Evolutionary conservation across 1,284 basidiomycete species (phyloP).

Genomic region (Porogramme epimiltina): DNA sequence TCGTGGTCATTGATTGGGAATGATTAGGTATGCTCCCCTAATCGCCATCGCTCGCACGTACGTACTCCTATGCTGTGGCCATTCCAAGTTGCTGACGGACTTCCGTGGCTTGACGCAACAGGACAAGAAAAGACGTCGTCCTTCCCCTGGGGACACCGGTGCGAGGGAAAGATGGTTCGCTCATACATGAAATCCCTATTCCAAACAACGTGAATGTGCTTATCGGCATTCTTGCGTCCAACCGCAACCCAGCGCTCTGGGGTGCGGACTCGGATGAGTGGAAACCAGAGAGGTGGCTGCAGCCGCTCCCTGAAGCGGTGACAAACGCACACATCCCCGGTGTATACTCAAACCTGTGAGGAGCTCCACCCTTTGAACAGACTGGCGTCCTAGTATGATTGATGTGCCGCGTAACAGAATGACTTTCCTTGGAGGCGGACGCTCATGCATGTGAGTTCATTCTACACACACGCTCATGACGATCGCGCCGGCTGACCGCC

Average conservation of each 20-base stretch:
- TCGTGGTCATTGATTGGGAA: neutral
- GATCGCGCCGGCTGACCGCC: neutral
- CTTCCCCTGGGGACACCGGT: slow-evolving; percentile 26
- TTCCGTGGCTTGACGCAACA: neutral
- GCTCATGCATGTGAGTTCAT: slow-evolving; percentile 32
- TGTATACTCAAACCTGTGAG: slow-evolving; percentile 11
- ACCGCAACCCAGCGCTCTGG: slow-evolving; percentile 50
- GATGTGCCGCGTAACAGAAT: slow-evolving; percentile 23
- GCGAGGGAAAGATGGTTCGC: slow-evolving; percentile 27
- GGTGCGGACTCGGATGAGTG: slow-evolving; percentile 29
- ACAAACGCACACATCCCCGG: slow-evolving; percentile 22
- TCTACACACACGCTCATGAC: slow-evolving; percentile 2
- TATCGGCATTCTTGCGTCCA: slow-evolving; percentile 48
- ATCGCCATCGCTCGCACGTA: neutral
- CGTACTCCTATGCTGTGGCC: neutral
- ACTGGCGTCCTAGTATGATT: neutral
- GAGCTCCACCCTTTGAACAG: neutral
- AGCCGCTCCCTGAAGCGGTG: slow-evolving; percentile 19
- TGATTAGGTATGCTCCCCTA: neutral
- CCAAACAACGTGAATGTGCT: slow-evolving; percentile 46
- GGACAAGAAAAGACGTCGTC: slow-evolving; percentile 21
- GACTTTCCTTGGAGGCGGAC: slow-evolving; percentile 34
- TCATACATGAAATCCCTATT: slow-evolving; percentile 38
- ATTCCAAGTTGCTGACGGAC: no score
- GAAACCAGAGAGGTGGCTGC: slow-evolving; percentile 38